Evolutionary conservation across 1,139 yeast species (phyloP).

Genomic region (Yamadazyma pseudoaaseri): DNA sequence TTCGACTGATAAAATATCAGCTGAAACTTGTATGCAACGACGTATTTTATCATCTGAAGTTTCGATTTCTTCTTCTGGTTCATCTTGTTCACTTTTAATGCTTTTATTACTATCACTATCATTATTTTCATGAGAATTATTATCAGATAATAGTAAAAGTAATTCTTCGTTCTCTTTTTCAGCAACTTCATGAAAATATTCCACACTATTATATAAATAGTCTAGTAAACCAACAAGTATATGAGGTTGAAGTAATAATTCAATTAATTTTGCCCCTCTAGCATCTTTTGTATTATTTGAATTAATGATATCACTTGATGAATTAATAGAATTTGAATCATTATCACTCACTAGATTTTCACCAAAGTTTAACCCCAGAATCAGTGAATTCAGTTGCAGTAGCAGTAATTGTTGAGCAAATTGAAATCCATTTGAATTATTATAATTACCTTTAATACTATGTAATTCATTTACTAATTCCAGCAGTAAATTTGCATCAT

Average conservation of each 20-base stretch:
- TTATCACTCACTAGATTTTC: slow-evolving; percentile 10
- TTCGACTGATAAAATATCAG: slow-evolving; percentile 43
- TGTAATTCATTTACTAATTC: slow-evolving; percentile 43
- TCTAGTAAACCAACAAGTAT: slow-evolving; percentile 42
- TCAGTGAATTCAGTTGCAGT: slow-evolving; percentile 3
- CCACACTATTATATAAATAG: slow-evolving; percentile 36
- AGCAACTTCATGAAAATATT: slow-evolving; percentile 31
- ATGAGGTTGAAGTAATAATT: slow-evolving; percentile 46
- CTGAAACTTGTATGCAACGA: slow-evolving; percentile 41
- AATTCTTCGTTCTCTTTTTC: slow-evolving; percentile 24
- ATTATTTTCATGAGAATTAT: slow-evolving; percentile 1
- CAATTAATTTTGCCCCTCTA: slow-evolving; percentile 41
- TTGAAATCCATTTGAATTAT: slow-evolving; percentile 28
- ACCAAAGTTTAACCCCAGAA: slow-evolving; percentile 1
- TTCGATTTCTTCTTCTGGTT: slow-evolving; percentile 22
- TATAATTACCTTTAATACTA: slow-evolving; percentile 36
- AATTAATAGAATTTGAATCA: slow-evolving; percentile 38
- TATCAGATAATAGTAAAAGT: slow-evolving; percentile 15
- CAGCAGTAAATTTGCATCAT: slow-evolving; percentile 36
- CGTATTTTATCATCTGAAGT: slow-evolving; percentile 35
- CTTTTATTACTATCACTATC: slow-evolving; percentile 2
- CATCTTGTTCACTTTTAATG: slow-evolving; percentile 1
- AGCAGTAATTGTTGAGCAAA: slow-evolving; percentile 23
- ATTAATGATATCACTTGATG: slow-evolving; percentile 28
- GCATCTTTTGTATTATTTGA: slow-evolving; percentile 31